A percentile compares a stretch with the other conserved stretches of the same genome.
phyloP scores from a whole-genome alignment of 139 green algal species.

The Nannochloris sp. region DNA sequence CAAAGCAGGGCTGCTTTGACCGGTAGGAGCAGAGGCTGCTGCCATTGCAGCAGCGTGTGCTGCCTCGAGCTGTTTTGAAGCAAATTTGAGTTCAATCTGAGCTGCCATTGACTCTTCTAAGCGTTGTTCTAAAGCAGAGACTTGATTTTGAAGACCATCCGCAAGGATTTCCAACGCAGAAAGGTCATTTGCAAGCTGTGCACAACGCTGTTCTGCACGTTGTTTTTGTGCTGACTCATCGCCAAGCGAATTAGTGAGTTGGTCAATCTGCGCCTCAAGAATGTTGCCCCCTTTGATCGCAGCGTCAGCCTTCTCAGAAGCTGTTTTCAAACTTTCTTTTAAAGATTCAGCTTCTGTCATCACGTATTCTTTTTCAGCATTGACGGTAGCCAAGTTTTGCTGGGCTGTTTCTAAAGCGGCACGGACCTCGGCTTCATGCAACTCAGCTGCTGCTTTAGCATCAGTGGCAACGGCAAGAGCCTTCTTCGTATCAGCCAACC shows the following conservation, averaged over 20 bases:
- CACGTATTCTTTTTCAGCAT: neutral
- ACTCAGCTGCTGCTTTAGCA: neutral
- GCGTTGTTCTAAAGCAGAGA: slow-evolving; percentile 13
- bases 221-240: slow-evolving; percentile 2
- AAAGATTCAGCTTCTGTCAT: neutral
- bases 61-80: slow-evolving; percentile 9
- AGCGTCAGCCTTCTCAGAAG: neutral
- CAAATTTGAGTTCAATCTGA: neutral
- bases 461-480: neutral
- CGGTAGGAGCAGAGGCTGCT: neutral
- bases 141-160: slow-evolving; percentile 14
- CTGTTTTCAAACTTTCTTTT: no score
- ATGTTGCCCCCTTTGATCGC: neutral
- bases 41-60: slow-evolving; percentile 6
- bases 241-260: slow-evolving; percentile 12
- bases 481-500: slow-evolving; percentile 14
- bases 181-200: slow-evolving; percentile 15
- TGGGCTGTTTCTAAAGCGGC: neutral
- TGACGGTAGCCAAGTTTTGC: neutral
- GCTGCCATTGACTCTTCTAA: slow-evolving; percentile 13
- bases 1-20: slow-evolving; percentile 3
- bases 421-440: neutral
- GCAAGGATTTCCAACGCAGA: slow-evolving; percentile 7
- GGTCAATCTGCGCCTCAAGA: slow-evolving; percentile 26
- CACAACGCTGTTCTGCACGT: slow-evolving; percentile 4